These are phyloP conservation scores for Hansenula lynferdii DNA, from an alignment of 1,139 yeast genomes.

Conservation along the genomic window DNA sequence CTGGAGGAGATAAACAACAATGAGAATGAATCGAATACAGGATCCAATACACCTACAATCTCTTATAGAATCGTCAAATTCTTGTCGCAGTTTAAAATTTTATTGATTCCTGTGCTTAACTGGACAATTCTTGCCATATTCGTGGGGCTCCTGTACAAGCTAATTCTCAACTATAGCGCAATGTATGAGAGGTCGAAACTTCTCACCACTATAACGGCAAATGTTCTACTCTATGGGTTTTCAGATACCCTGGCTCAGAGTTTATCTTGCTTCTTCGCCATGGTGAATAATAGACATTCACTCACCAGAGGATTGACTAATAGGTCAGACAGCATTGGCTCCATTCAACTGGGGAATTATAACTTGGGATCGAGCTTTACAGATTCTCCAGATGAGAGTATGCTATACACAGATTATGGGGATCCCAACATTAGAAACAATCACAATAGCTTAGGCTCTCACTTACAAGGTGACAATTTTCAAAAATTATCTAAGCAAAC, in stretches of 20 bases:
- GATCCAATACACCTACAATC: too few relatives aligned
- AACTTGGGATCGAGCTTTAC: slow-evolving; percentile 4
- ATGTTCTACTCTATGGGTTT: slow-evolving; percentile 75
- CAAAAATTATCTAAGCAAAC: slow-evolving; percentile 33
- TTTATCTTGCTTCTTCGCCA: slow-evolving; percentile 27
- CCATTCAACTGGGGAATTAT: slow-evolving; percentile 12
- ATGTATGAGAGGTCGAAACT: slow-evolving; percentile 64
- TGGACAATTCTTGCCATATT: slow-evolving; percentile 46
- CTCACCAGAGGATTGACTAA: too few relatives aligned
- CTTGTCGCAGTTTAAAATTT: slow-evolving; percentile 17
- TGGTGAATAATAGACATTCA: slow-evolving; percentile 25
- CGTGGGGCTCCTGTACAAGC: slow-evolving; percentile 42
- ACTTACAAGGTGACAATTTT: slow-evolving; percentile 26
- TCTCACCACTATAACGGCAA: slow-evolving; percentile 78
- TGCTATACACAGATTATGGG: slow-evolving; percentile 24
- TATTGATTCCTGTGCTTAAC: slow-evolving; percentile 44
- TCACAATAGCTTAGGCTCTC: slow-evolving; percentile 28
- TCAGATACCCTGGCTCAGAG: slow-evolving; percentile 86
- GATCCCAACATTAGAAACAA: slow-evolving; percentile 18
- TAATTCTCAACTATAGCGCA: slow-evolving; percentile 55
- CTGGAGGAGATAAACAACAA: too few relatives aligned
- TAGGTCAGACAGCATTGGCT: slow-evolving; percentile 8
- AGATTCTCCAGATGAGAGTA: slow-evolving; percentile 21
- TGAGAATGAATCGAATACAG: too few relatives aligned
- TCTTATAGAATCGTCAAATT: slow-evolving; percentile 14